phyloP scores from a whole-genome alignment of 2,329 filamentous ascomycete genomes.

The Pestalotiopsis sp. region DNA sequence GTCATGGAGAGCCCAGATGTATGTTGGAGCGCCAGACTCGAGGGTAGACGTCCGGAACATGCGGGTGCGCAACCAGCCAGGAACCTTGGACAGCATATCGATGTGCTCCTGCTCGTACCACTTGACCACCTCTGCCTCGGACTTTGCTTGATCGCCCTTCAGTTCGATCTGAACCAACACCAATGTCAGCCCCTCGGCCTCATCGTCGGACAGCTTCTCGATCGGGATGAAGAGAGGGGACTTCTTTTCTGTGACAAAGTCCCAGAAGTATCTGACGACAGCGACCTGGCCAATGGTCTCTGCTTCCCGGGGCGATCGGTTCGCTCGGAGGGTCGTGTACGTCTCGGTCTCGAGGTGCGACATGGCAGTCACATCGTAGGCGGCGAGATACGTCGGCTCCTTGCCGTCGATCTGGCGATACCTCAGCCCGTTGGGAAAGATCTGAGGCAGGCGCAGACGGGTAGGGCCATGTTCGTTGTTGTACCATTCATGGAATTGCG shows the following conservation, averaged over 20 bases:
- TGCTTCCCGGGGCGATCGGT: constrained; percentile 56
- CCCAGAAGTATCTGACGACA: constrained; percentile 73
- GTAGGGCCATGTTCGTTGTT: constrained; percentile 90
- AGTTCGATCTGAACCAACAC: constrained; percentile 64
- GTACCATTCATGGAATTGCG: constrained; percentile 90
- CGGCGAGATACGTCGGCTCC: constrained; percentile 72
- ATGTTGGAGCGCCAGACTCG: constrained; percentile 50
- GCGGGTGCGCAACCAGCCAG: constrained; percentile 78
- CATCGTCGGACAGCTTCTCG: constrained; percentile 61
- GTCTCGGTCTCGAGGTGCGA: constrained; percentile 67
- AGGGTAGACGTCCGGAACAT: constrained; percentile 69
- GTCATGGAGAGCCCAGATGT: constrained; percentile 72
- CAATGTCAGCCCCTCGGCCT: constrained; percentile 62
- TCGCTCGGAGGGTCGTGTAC: constrained; percentile 68
- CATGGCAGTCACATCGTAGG: constrained; percentile 83
- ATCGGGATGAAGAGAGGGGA: constrained; percentile 59
- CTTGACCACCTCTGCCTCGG: constrained; percentile 57
- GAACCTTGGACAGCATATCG: constrained; percentile 70
- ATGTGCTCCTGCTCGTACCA: constrained; percentile 81
- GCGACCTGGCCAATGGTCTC: constrained; percentile 58
- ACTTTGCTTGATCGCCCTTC: constrained; percentile 45
- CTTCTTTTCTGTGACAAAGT: constrained; percentile 61
- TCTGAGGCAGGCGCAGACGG: constrained; percentile 74
- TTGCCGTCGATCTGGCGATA: constrained; percentile 69
- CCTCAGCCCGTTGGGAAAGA: constrained; percentile 76